These are phyloP conservation scores for Morella rubra DNA, from an alignment of 306 rosid genomes.

Conservation along the genomic window DNA sequence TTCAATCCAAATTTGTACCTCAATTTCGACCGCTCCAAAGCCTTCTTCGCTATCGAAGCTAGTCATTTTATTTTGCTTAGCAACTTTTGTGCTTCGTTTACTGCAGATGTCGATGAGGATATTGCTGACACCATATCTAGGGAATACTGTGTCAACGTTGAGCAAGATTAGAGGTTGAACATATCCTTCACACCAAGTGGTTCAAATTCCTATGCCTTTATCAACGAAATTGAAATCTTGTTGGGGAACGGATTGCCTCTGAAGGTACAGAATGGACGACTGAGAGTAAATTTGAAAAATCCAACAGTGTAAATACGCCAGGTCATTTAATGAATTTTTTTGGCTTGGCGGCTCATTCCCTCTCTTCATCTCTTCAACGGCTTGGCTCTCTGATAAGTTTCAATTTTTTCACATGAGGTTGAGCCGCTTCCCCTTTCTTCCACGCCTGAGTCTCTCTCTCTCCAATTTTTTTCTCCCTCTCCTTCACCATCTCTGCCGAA, in stretches of 20 bases:
- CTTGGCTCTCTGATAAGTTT: too few species aligned
- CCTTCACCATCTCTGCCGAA: too few species aligned
- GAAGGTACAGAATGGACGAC: too few species aligned
- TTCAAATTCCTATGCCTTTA: conserved; percentile 33
- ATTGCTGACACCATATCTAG: conserved; percentile 14
- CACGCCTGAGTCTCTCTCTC: too few species aligned
- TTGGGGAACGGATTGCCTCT: not conserved
- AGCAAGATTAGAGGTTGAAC: conserved; percentile 34
- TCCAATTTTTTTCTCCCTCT: too few species aligned
- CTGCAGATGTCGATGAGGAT: not conserved
- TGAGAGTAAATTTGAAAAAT: too few species aligned
- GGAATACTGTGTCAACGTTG: conserved; percentile 28
- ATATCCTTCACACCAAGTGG: conserved; percentile 33
- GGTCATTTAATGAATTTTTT: too few species aligned
- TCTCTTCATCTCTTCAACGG: too few species aligned
- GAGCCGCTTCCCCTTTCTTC: too few species aligned
- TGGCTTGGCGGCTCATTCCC: too few species aligned
- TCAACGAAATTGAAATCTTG: conserved; percentile 45
- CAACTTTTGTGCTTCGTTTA: conserved; percentile 42
- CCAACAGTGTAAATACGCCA: not conserved
- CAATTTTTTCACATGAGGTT: too few species aligned
- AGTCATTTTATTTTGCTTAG: conserved; percentile 31
- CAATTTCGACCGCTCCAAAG: conserved; percentile 18
- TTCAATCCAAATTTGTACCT: conserved; percentile 33
- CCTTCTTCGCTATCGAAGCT: conserved; percentile 36